Conservation (phyloP, 2,329 filamentous ascomycete species). For the Cladophialophora exuberans region DNA sequence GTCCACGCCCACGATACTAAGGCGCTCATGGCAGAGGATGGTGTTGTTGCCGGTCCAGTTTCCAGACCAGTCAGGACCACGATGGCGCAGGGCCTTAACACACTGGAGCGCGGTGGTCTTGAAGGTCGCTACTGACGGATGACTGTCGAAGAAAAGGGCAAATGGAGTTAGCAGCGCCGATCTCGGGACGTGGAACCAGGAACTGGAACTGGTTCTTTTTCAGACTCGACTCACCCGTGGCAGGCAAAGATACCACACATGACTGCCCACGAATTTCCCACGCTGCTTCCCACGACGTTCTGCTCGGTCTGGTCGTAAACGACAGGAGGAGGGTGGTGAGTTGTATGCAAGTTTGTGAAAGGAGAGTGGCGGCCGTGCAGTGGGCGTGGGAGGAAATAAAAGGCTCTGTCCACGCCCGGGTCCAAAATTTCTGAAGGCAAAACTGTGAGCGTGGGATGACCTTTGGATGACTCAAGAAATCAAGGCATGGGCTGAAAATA, state of each 20-base stretch:
- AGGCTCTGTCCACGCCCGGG: conserved; percentile 16
- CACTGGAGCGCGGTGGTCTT: conserved; percentile 40
- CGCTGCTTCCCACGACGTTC: conserved; percentile 22
- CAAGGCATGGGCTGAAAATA: conserved; percentile 11
- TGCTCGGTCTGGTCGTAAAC: conserved; percentile 12
- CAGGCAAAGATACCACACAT: conserved; percentile 99
- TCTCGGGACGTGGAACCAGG: conserved; percentile 29
- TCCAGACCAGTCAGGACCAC: conserved; percentile 98
- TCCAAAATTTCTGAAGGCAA: conserved; percentile 25
- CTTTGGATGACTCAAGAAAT: conserved; percentile 21
- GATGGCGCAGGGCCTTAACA: conserved; percentile 77
- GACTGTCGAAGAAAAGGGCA: conserved; percentile 23
- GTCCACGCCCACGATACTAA: conserved; percentile 97
- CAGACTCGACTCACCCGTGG: conserved; percentile 73
- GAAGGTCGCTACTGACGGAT: conserved; percentile 38
- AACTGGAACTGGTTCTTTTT: too few species aligned
- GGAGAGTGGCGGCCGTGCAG: conserved; percentile 28
- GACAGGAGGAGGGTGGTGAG: conserved; percentile 29
- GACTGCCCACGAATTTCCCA: conserved; percentile 43
- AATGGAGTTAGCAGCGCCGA: conserved; percentile 23
- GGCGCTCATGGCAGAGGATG: conserved; percentile 94
- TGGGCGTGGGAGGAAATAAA: conserved; percentile 31
- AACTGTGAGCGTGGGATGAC: conserved; percentile 24
- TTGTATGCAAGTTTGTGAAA: conserved; percentile 29
- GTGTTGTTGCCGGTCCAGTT: conserved; percentile 89